A percentile compares a stretch with the other conserved stretches of the same genome.
Conservation (phyloP, 306 rosid genomes). For the Casuarina cunninghamiana region DNA sequence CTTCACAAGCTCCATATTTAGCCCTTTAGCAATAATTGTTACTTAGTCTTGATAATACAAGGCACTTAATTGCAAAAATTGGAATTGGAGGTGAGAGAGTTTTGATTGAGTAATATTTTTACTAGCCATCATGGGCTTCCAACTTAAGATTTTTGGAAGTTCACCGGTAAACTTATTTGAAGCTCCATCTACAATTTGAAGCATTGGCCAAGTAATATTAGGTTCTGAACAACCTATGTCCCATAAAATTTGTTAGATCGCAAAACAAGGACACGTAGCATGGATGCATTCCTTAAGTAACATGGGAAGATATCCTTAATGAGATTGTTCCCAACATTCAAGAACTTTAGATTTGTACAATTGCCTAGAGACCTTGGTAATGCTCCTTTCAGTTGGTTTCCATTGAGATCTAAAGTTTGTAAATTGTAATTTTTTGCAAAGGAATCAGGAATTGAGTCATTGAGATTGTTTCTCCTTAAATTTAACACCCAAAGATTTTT, state of each 20-base stretch:
- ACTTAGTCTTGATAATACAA: constrained; percentile 29
- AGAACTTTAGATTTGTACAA: constrained; percentile 31
- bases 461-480: constrained; percentile 22
- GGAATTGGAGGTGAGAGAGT: constrained; percentile 20
- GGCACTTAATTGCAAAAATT: not conserved
- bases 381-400: constrained; percentile 17
- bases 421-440: constrained; percentile 23
- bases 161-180: constrained; percentile 31
- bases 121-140: constrained; percentile 8
- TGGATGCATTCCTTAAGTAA: constrained; percentile 20
- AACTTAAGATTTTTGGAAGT: not conserved
- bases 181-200: constrained; percentile 45
- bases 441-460: not conserved
- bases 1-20: constrained; percentile 23
- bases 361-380: constrained; percentile 32
- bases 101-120: not conserved
- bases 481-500: constrained; percentile 28
- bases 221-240: not conserved
- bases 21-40: constrained; percentile 31
- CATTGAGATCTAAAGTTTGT: constrained; percentile 28
- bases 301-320: constrained; percentile 2
- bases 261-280: constrained; percentile 38
- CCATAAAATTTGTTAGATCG: constrained; percentile 32
- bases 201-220: constrained; percentile 21
- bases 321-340: constrained; percentile 42